phyloP scores from a whole-genome alignment of 2,329 filamentous ascomycete genomes.

The Pseudocercospora cruenta region DNA sequence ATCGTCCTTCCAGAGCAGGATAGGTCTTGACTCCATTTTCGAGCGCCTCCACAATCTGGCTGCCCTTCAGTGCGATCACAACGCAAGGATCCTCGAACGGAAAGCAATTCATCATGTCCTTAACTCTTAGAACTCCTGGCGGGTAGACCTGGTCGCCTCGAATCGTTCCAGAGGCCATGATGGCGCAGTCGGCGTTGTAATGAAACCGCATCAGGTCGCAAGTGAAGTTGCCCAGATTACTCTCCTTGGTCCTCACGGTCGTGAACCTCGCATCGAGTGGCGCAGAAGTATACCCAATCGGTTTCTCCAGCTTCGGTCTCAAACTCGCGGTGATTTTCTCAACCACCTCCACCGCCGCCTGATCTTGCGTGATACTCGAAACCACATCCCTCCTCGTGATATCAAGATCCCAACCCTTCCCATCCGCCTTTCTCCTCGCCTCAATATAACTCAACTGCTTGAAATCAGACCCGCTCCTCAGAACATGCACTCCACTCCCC shows the following conservation, averaged over 20 bases:
- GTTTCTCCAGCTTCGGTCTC: conserved; percentile 76
- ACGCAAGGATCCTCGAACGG: conserved; percentile 91
- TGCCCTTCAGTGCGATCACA: conserved; percentile 71
- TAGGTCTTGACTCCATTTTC: conserved; percentile 83
- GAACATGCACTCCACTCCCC: conserved; percentile 72
- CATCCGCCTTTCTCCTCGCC: conserved; percentile 61
- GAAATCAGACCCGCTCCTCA: conserved; percentile 90
- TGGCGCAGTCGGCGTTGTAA: conserved; percentile 76
- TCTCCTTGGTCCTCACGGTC: conserved; percentile 75
- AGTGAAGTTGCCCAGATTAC: conserved; percentile 87
- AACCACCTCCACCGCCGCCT: conserved; percentile 64
- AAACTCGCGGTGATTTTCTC: conserved; percentile 72
- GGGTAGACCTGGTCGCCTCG: conserved; percentile 87
- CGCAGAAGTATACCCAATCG: conserved; percentile 78
- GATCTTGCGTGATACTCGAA: conserved; percentile 67
- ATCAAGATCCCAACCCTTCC: conserved; percentile 69
- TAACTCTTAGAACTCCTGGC: conserved; percentile 74
- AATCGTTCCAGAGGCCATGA: conserved; percentile 86
- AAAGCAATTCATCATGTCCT: conserved; percentile 59
- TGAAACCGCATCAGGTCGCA: conserved; percentile 88
- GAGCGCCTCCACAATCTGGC: conserved; percentile 74
- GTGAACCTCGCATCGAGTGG: conserved; percentile 86
- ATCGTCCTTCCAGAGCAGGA: conserved; percentile 80
- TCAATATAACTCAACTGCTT: conserved; percentile 90
- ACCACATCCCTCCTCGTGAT: conserved; percentile 52